These are phyloP conservation scores for Rhododendron ferrugineum DNA, from an alignment of 148 eudicot genomes.

Conservation along the genomic window DNA sequence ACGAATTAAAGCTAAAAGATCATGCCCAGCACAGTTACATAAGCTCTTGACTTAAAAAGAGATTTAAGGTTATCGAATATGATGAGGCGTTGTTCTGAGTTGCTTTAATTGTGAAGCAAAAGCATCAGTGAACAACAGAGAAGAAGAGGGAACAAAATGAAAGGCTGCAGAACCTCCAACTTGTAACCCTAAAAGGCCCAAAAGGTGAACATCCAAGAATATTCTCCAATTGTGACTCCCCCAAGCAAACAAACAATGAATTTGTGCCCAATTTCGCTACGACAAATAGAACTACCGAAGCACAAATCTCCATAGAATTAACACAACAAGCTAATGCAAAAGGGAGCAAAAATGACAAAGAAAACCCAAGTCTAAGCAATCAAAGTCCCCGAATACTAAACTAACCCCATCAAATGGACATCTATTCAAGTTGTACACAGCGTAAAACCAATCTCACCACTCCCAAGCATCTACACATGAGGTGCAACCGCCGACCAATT, in stretches of 20 bases:
- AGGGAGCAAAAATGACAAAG: neutral
- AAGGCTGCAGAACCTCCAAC: neutral
- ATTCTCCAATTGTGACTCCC: neutral
- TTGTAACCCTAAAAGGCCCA: neutral
- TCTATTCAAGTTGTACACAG: neutral
- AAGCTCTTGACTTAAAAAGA: neutral
- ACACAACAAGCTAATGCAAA: neutral
- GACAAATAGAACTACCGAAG: neutral
- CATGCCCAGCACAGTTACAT: neutral
- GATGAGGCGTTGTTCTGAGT: neutral
- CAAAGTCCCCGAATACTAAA: neutral
- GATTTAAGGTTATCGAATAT: neutral
- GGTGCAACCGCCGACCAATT: neutral
- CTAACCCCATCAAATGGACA: neutral
- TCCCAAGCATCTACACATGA: neutral
- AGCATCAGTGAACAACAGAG: neutral
- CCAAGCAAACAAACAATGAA: neutral
- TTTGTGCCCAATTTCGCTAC: neutral
- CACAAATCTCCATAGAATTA: neutral
- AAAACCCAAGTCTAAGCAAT: neutral
- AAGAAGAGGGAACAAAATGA: neutral
- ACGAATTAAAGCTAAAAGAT: neutral
- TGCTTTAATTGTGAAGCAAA: conserved; percentile 3
- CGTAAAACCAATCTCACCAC: neutral
- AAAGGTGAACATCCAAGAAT: neutral